Conservation (phyloP, 176 grass and related monocot genomes). For the Dendrocalamus sinicus region DNA sequence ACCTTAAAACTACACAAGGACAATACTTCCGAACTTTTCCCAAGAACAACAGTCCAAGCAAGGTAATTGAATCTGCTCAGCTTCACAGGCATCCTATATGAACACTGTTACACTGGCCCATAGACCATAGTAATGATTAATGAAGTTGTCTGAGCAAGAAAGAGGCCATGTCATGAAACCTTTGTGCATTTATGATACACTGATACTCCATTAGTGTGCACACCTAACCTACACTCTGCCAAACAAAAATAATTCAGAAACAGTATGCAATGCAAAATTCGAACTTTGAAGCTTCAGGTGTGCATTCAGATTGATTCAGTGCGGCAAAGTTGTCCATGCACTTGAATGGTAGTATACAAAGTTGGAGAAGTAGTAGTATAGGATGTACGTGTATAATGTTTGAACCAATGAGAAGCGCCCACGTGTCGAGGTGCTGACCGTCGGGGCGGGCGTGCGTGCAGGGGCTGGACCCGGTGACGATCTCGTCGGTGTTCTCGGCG, state of each 20-base stretch:
- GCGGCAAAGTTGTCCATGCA: background rate
- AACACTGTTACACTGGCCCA: background rate
- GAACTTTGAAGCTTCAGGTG: background rate
- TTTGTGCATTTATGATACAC: background rate
- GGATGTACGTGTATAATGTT: background rate
- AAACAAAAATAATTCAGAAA: background rate
- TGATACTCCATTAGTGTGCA: background rate
- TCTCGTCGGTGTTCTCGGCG: constrained; percentile 70
- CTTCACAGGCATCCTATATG: constrained; percentile 20
- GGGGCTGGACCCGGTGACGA: constrained; percentile 82
- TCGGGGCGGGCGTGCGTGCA: constrained; percentile 10
- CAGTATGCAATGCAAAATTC: background rate
- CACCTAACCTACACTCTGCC: background rate
- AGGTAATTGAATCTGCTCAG: background rate
- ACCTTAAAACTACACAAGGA: constrained; percentile 10
- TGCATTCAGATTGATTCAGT: background rate
- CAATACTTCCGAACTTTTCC: background rate
- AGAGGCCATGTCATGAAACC: background rate
- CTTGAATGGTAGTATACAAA: background rate
- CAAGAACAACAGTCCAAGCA: constrained; percentile 6
- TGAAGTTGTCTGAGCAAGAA: background rate
- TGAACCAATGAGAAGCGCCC: background rate
- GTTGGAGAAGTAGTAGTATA: background rate
- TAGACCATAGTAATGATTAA: background rate
- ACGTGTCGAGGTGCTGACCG: background rate